A percentile compares a stretch with the other conserved stretches of the same genome.
Evolutionary conservation across 208 protist genomes (phyloP).

Genomic region (Angomonas deanei): DNA sequence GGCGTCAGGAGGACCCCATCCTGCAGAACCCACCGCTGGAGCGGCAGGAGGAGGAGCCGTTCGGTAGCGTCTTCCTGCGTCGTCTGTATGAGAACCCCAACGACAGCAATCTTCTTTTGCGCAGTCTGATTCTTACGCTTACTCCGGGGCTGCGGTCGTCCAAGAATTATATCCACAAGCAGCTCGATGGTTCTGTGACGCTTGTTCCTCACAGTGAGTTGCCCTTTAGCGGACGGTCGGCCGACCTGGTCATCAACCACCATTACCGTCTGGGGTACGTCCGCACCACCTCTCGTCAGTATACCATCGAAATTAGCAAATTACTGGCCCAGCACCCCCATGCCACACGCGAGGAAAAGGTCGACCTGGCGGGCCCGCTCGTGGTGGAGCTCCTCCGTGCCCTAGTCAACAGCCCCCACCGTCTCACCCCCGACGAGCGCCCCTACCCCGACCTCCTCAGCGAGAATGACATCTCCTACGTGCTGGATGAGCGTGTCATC

Average conservation of each 20-base stretch:
- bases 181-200: background rate
- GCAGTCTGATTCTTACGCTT: constrained; percentile 55
- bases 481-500: constrained; percentile 28
- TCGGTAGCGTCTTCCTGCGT: constrained; percentile 62
- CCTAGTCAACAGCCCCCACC: constrained; percentile 33
- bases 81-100: constrained; percentile 40
- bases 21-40: constrained; percentile 55
- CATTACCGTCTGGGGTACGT: constrained; percentile 43
- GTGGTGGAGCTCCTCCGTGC: constrained; percentile 37
- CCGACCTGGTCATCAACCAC: constrained; percentile 55
- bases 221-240: constrained; percentile 27
- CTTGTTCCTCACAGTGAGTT: background rate
- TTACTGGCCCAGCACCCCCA: background rate
- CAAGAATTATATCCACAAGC: constrained; percentile 55
- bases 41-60: constrained; percentile 57
- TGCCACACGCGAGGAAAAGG: background rate
- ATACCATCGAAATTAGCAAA: constrained; percentile 11
- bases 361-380: constrained; percentile 8
- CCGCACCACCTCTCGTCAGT: constrained; percentile 30
- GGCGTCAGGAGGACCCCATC: constrained; percentile 24
- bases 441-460: constrained; percentile 45
- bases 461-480: constrained; percentile 23
- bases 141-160: constrained; percentile 62
- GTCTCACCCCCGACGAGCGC: constrained; percentile 39
- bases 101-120: constrained; percentile 59